A percentile compares a stretch with the other conserved stretches of the same genome.
phyloP scores from a whole-genome alignment of 148 eudicot species.

The Fagopyrum tataricum region DNA sequence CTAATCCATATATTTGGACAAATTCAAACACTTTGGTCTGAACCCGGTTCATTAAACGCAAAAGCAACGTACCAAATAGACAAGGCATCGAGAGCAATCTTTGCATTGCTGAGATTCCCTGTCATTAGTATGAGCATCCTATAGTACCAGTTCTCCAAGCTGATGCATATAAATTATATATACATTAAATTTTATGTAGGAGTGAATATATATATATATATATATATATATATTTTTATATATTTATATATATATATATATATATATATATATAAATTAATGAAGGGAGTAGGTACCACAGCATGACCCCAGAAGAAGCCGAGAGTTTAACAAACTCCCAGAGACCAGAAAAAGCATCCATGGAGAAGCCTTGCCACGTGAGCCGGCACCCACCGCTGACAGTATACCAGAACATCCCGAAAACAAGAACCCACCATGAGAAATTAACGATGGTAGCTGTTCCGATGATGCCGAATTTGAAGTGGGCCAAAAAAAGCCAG shows the following conservation, averaged over 20 bases:
- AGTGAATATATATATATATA: too few species aligned
- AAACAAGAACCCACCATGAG: slow-evolving; percentile 42
- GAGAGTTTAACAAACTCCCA: slow-evolving; percentile 50
- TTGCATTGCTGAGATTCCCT: slow-evolving; percentile 48
- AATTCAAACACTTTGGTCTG: too few species aligned
- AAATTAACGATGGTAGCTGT: slow-evolving; percentile 24
- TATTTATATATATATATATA: too few species aligned
- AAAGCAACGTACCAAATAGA: slow-evolving; percentile 35
- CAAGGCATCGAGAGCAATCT: slow-evolving; percentile 52
- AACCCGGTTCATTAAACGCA: not conserved
- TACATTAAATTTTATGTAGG: too few species aligned
- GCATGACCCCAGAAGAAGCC: slow-evolving; percentile 46
- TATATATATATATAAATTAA: too few species aligned
- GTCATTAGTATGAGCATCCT: slow-evolving; percentile 46
- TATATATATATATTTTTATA: too few species aligned
- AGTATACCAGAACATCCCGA: slow-evolving; percentile 32
- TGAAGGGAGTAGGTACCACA: slow-evolving; percentile 23
- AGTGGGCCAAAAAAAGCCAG: slow-evolving; percentile 33
- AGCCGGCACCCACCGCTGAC: slow-evolving; percentile 38
- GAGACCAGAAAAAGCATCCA: slow-evolving; percentile 46
- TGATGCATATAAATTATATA: slow-evolving; percentile 12
- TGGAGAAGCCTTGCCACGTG: slow-evolving; percentile 49
- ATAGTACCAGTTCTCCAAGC: slow-evolving; percentile 70
- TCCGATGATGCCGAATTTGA: slow-evolving; percentile 33
- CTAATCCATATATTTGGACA: too few species aligned